phyloP scores from a whole-genome alignment of 495 filamentous ascomycete species.

The Collariella sp. region DNA sequence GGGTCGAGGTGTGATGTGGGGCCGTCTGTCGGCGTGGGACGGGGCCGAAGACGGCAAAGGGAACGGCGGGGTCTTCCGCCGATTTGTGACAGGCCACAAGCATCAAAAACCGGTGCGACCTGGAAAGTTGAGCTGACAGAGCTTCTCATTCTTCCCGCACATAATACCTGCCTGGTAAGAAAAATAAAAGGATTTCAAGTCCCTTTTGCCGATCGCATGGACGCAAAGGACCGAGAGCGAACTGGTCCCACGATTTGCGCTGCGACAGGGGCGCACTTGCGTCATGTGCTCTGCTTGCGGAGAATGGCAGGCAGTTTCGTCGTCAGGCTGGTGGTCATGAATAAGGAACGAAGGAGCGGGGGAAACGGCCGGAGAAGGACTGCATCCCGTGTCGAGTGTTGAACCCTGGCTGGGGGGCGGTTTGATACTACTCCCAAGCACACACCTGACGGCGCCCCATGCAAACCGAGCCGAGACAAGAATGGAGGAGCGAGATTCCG shows the following conservation, averaged over 20 bases:
- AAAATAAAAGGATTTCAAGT: neutral
- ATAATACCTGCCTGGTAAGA: too few relatives aligned
- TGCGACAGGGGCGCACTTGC: neutral
- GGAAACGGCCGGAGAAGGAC: neutral
- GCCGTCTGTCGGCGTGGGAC: too few relatives aligned
- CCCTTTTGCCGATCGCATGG: neutral
- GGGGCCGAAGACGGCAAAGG: too few relatives aligned
- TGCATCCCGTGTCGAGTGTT: neutral
- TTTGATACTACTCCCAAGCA: neutral
- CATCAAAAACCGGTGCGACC: too few relatives aligned
- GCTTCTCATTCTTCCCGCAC: too few relatives aligned
- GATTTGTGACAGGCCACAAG: too few relatives aligned
- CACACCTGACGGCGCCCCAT: neutral
- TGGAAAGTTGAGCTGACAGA: too few relatives aligned
- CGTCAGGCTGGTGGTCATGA: neutral
- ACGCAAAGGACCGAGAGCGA: neutral
- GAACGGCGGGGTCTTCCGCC: too few relatives aligned
- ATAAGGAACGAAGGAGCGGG: neutral
- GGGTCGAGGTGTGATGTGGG: too few relatives aligned
- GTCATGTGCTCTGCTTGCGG: neutral
- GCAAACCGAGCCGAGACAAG: neutral
- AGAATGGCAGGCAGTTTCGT: neutral
- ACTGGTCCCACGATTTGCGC: neutral
- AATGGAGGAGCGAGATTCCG: constrained; percentile 2
- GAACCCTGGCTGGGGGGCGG: neutral